Evolutionary conservation across 2,329 filamentous ascomycete genomes (phyloP), one percentile per base, ranked within the genome.

Genomic region (Pyricularia pennisetigena): DNA sequence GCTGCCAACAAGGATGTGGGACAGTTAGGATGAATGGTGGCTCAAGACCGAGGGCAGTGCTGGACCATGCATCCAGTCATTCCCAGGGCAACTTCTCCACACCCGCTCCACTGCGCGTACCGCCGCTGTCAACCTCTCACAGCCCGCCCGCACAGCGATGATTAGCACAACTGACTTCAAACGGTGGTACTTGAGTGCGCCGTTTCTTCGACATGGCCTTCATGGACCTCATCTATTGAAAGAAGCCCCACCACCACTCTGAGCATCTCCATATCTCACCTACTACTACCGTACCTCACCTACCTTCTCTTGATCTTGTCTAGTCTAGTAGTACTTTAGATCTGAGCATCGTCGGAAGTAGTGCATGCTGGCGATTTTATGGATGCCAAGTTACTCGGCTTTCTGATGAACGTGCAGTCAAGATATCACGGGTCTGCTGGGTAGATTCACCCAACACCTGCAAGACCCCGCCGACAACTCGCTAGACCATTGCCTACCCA

Each of bases 371-470:
- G 57, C 57, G 24, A 28, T 26, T 65, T 66, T 26, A 66, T 66
- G 64, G 64, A 66, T 23, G 24, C 64, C 10, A 35, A 26, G 32
- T 35, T 30, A 26, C 64, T n/a, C 7, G 35, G 23, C 32, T 66
- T 23, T 41, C 32, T 32, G 28, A 67, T 63, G 66, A 63, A 59
- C 23, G 66, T 61, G 35, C 10, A 30, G 28, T 59, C 30, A 35
- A 30, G 57, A 63, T 59, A 29, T 49, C 29, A 61, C 32, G 12
- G 66, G 57, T 67, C 54, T 67, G 66, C 59, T 67, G 66, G 66
- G 66, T 67, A 67, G 41, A 67, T n/a, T 29, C 35, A 35, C 41
- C 66, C 66, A 57, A 62, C 57, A 26, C 26, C 66, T 54, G 30
- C 41, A 35, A 28, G 35, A 35, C 64, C 41, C 64, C 64, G 20